Base-by-base conservation (phyloP, 768 basidiomycete species). In the Mycena pura region DNA sequence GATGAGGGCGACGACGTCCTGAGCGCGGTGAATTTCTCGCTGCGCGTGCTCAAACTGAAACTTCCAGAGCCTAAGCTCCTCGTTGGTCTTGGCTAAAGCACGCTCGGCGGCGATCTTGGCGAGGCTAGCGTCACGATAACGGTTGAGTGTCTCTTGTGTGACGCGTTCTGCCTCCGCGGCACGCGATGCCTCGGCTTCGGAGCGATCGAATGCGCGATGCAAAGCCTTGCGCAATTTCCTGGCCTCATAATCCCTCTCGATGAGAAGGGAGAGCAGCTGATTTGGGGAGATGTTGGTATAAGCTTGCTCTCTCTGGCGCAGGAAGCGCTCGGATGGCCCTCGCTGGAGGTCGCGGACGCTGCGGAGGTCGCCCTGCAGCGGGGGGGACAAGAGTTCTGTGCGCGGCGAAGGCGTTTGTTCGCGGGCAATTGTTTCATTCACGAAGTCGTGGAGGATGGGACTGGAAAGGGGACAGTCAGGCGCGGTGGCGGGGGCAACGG, bases 31-130 rank as follows among this genome's bases (percentile, higher is more conserved):
- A 39, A 82, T 77, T 57, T 82, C 78, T 39, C 66, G 63, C 53
- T 82, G 79, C 15, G 81, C 80, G 46, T 78, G 76, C 3, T 76
- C 75, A 24, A 81, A 69, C 68, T 83, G 79, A 3, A 78, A 31
- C 62, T 79, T 80, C 69, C 80, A 82, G 45, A 79, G 36, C 62
- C 72, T 67, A 14, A 83, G 65, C 41, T 82, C 82, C 36, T 81
- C 81, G 34, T 21, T 51, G 17, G 52, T 41, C 41, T 59, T 66
- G 21, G 34, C 31, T 43, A 66, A 38, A 0, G 48, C 39, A 8
- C 64, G 60, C 47, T 76, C 76, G 11, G 76, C 71, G 28, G 69
- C 69, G 11, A 63, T 43, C 2, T 72, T 70, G 17, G 73, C 72
- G 41, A 75, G 55, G 68, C 65, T 62, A 38, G 52, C 24, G 6